phyloP scores from a whole-genome alignment of 331 rosid genomes.

The Saraca asoca region DNA sequence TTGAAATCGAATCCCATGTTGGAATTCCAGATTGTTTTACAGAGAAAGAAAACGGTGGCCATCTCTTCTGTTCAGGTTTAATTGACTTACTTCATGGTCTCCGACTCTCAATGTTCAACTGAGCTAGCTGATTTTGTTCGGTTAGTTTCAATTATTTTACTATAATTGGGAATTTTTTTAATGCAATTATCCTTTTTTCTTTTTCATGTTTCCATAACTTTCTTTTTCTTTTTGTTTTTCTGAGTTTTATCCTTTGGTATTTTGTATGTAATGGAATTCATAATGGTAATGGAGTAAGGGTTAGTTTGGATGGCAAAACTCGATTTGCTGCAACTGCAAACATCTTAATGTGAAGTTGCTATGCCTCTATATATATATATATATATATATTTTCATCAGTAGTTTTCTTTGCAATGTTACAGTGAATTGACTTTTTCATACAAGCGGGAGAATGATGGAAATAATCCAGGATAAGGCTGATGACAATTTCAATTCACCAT shows the following conservation, averaged over 20 bases:
- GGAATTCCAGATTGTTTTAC: slow-evolving; percentile 13
- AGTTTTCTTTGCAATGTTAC: slow-evolving; percentile 24
- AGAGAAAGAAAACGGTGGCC: not conserved
- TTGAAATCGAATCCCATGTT: slow-evolving; percentile 31
- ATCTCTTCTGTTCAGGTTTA: slow-evolving; percentile 5
- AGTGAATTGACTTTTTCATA: slow-evolving; percentile 24
- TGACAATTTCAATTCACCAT: slow-evolving; percentile 30
- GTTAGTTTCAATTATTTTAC: slow-evolving; percentile 24
- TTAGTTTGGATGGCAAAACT: slow-evolving; percentile 10
- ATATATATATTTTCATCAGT: not conserved
- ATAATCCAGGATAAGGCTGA: slow-evolving; percentile 35
- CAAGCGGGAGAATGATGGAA: slow-evolving; percentile 46
- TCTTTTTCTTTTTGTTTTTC: slow-evolving; percentile 15
- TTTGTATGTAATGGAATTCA: slow-evolving; percentile 6
- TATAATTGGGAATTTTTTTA: no score
- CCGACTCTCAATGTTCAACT: slow-evolving; percentile 35
- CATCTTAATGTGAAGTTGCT: slow-evolving; percentile 5
- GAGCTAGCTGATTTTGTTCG: slow-evolving; percentile 25
- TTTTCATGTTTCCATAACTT: not conserved
- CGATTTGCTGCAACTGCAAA: not conserved
- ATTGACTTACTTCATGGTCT: slow-evolving; percentile 23
- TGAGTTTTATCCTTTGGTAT: not conserved
- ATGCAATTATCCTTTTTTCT: no score
- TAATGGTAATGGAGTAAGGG: not conserved
- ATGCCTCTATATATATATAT: no score